Base-by-base conservation (phyloP, 176 grass and related monocot genomes). In the Aechmea fasciata region DNA sequence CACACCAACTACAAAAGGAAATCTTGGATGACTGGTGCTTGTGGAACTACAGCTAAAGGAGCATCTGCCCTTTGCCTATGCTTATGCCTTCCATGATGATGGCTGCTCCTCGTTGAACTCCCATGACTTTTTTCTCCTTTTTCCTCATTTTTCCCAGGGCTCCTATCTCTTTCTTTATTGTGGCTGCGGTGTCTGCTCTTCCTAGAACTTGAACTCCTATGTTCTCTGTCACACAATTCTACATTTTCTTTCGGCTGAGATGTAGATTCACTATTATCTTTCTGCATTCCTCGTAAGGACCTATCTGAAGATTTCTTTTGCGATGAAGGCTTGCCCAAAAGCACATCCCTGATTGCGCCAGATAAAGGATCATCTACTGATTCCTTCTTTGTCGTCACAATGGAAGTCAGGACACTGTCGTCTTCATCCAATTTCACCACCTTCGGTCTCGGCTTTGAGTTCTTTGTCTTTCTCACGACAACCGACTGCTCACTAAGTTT, bases 351-450 rank as follows among this genome's bases (percentile, higher is more conserved):
- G 17, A 90, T 79, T 63, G 79, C 81, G 50, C 86, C 79, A 78
- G 81, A 89, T 63, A 87, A 76, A 3, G 66, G 10, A 10, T 89
- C 73, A 41, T 82, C 75, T 66, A 84, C 89, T 11, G 51, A 66
- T 63, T 73, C 48, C 53, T 79, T 84, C 55, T 54, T 33, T 77
- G 48, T 77, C 28, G 61, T 48, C 22, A 69, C 19, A 77, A 68
- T 51, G 50, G 84, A 77, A 81, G 73, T 85, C 24, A 81, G 77
- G n/a, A 76, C 74, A 82, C 88, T 84, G 50, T 93, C 86, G 13
- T 74, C 81, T 73, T 81, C 84, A 74, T 97, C 89, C 79, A 97
- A 50, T 74, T 87, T 92, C 71, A 97, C 81, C 68, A 97, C 94
- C 65, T 80, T 82, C 63, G 94, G 94, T 77, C 94, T 79, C 13